Evolutionary conservation across 176 grass and related monocot species (phyloP), one percentile per base, ranked within the genome.

Genomic region (Cenchrus americanus): DNA sequence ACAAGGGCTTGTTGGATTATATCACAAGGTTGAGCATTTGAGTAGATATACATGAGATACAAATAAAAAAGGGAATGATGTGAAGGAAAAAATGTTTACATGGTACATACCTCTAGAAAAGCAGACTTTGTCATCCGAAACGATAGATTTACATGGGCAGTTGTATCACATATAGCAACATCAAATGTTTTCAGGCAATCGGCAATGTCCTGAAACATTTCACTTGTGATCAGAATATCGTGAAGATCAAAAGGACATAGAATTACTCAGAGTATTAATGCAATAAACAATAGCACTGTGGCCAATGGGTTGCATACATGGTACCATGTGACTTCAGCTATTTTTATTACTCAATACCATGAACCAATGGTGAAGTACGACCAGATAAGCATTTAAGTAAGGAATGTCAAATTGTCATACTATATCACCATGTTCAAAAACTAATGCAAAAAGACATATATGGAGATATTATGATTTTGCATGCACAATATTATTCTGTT

Each of bases 71-170:
- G 22, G 65, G 41, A 52, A 64, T 37, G 34, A 42, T 19, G n/a
- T 80, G 15, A 58, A 7, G 27, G 34, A 30, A 49, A 69, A 80
- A 85, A 13, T 26, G 66, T 50, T 3, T 58, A 17, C 41, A 53
- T 83, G 22, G 68, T 30, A 89, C 24, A 5, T 89, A 98, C 96
- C 96, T 94, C 96, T 59, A 75, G 4, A 86, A 95, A 90, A 53
- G 93, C 93, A 60, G 89, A 85, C 77, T 68, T 98, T 3, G 80
- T 87, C 80, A 94, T 88, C 43, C 96, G 87, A 84, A 90, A 96
- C 64, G 81, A 73, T 76, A 98, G 78, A 87, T 98, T 98, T 71
- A 95, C 71, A 66, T 88, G 77, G 52, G 89, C 89, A 87, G 96
- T 95, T 84, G 81, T 59, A 87, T 98, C 93, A 84, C 69, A 85